A percentile compares a stretch with the other conserved stretches of the same genome.
Conservation (phyloP, 1,284 basidiomycete species). For the Wolfiporia cocos region DNA sequence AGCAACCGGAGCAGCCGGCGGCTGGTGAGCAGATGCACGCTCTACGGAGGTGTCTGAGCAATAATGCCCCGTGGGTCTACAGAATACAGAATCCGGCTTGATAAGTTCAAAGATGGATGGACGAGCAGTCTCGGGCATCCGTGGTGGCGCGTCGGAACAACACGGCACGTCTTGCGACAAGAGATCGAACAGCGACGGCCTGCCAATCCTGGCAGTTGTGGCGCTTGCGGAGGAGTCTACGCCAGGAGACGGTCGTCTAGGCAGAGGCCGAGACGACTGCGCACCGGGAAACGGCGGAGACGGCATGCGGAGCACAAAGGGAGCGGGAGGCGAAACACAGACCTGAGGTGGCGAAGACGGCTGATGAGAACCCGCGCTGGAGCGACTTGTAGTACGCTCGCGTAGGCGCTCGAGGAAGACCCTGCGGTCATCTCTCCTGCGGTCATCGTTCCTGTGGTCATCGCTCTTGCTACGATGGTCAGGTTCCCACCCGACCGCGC, state of each 20-base stretch:
- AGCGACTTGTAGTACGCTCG: conserved; percentile 16
- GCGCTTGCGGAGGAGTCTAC: conserved; percentile 1
- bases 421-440: conserved; percentile 12
- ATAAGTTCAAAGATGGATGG: conserved; percentile 1
- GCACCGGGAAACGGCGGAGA: background rate
- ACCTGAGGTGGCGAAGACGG: background rate
- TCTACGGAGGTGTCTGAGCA: too few species aligned
- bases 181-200: conserved; percentile 15
- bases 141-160: background rate
- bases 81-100: too few species aligned
- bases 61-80: too few species aligned
- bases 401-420: conserved; percentile 20
- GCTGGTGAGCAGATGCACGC: too few species aligned
- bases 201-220: conserved; percentile 1
- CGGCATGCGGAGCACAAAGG: too few species aligned
- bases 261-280: conserved; percentile 8
- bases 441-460: too few species aligned
- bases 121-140: background rate
- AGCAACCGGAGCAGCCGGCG: too few species aligned
- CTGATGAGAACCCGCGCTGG: conserved; percentile 1
- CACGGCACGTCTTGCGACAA: conserved; percentile 7
- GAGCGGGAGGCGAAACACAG: too few species aligned
- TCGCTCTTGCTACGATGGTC: too few species aligned
- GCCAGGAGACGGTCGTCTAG: conserved; percentile 2
- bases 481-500: conserved; percentile 5